Evolutionary conservation across 2,329 filamentous ascomycete genomes (phyloP).

Genomic region (Talaromyces sp.): DNA sequence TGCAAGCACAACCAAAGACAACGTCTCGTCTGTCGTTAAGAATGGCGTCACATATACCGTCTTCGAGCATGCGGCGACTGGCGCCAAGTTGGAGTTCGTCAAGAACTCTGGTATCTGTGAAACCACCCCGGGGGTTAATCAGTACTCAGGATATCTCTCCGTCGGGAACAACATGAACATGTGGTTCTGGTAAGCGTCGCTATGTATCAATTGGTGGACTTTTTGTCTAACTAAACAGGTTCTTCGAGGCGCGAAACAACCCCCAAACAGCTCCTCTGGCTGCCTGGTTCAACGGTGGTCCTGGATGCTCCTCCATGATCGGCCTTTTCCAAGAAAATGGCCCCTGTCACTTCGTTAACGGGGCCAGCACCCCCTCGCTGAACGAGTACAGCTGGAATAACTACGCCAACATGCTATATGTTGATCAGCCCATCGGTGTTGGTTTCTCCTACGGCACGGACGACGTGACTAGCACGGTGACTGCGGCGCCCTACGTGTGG

Average conservation of each 20-base stretch:
- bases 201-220: slow-evolving; percentile 47
- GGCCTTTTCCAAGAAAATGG: slow-evolving; percentile 45
- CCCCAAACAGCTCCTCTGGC: slow-evolving; percentile 32
- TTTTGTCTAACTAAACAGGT: slow-evolving; percentile 57
- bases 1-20: slow-evolving; percentile 38
- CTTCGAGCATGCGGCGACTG: slow-evolving; percentile 51
- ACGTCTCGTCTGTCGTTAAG: slow-evolving; percentile 33
- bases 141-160: slow-evolving; percentile 62
- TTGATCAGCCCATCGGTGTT: slow-evolving; percentile 63
- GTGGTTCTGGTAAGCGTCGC: slow-evolving; percentile 50
- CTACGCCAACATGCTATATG: slow-evolving; percentile 63
- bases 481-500: slow-evolving; percentile 58
- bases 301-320: slow-evolving; percentile 45
- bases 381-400: slow-evolving; percentile 60
- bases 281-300: slow-evolving; percentile 49
- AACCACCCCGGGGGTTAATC: slow-evolving; percentile 55
- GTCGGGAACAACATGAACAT: slow-evolving; percentile 41
- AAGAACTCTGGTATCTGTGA: slow-evolving; percentile 58
- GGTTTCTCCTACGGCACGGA: slow-evolving; percentile 57
- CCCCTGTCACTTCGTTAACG: slow-evolving; percentile 44
- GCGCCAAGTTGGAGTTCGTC: slow-evolving; percentile 49
- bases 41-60: slow-evolving; percentile 46
- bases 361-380: slow-evolving; percentile 44
- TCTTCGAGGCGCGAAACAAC: slow-evolving; percentile 54
- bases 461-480: slow-evolving; percentile 42